Conservation (phyloP, 1,284 basidiomycete genomes). For the Trichosporon sp. region DNA sequence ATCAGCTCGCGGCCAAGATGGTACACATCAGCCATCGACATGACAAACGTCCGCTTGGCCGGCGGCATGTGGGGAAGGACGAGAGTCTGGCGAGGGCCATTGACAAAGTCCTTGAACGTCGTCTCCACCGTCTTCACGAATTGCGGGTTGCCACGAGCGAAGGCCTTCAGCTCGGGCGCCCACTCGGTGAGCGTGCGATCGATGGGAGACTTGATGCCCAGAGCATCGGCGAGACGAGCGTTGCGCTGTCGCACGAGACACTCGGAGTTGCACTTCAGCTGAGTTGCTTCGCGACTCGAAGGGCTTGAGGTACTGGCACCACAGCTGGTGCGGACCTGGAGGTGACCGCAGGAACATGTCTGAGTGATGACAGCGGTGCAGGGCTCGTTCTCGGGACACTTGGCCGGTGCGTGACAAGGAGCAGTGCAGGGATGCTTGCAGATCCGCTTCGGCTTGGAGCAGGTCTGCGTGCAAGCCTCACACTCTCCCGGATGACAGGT, state of each 20-base stretch:
- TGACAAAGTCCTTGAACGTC: conserved; percentile 69
- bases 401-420: conserved; percentile 76
- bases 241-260: conserved; percentile 78
- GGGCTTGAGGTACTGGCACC: conserved; percentile 56
- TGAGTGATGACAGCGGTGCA: conserved; percentile 61
- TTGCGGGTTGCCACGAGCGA: conserved; percentile 58
- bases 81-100: conserved; percentile 62
- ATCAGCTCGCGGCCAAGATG: conserved; percentile 75
- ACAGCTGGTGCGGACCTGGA: conserved; percentile 65
- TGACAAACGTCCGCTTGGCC: conserved; percentile 70
- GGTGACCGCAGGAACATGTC: conserved; percentile 72
- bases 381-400: conserved; percentile 70
- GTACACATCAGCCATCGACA: conserved; percentile 65
- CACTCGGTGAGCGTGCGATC: conserved; percentile 54
- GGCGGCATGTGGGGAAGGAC: conserved; percentile 72
- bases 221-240: conserved; percentile 73
- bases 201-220: conserved; percentile 60
- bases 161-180: conserved; percentile 57
- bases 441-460: conserved; percentile 73
- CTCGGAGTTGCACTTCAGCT: conserved; percentile 69
- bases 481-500: conserved; percentile 73
- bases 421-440: conserved; percentile 71
- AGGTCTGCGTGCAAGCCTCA: conserved; percentile 65
- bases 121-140: conserved; percentile 70
- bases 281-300: conserved; percentile 46